Evolutionary conservation across 2,329 filamentous ascomycete genomes (phyloP).

Genomic region (Pseudogymnoascus sp.): DNA sequence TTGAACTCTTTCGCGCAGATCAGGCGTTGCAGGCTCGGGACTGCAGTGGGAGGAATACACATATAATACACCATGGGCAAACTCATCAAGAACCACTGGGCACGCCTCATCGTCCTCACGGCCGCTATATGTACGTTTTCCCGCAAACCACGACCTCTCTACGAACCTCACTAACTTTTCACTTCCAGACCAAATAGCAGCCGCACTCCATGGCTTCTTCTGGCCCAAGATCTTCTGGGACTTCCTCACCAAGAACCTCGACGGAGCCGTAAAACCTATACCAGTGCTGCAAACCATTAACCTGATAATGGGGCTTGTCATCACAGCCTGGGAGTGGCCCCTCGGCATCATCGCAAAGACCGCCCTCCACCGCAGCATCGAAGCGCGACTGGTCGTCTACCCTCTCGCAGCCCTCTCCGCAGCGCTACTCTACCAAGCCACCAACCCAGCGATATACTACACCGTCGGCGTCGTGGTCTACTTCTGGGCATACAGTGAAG

Average conservation of each 20-base stretch:
- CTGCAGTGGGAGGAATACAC: background rate
- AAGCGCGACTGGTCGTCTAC: slow-evolving; percentile 73
- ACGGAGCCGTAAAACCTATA: slow-evolving; percentile 77
- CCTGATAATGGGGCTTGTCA: slow-evolving; percentile 68
- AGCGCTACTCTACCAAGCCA: slow-evolving; percentile 80
- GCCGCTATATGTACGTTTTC: slow-evolving; percentile 51
- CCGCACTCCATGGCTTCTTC: slow-evolving; percentile 82
- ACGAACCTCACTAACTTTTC: slow-evolving; percentile 31
- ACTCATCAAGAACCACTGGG: slow-evolving; percentile 99
- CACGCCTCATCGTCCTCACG: slow-evolving; percentile 82
- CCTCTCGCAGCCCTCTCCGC: slow-evolving; percentile 70
- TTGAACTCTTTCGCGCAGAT: background rate
- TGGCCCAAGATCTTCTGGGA: slow-evolving; percentile 99
- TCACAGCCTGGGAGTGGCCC: slow-evolving; percentile 88
- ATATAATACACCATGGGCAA: slow-evolving; percentile 63
- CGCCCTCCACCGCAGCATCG: slow-evolving; percentile 76
- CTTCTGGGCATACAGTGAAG: slow-evolving; percentile 95
- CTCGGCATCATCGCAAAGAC: slow-evolving; percentile 69
- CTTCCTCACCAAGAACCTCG: slow-evolving; percentile 84
- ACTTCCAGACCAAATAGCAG: slow-evolving; percentile 65
- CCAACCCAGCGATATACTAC: slow-evolving; percentile 89
- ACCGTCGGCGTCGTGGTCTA: slow-evolving; percentile 77
- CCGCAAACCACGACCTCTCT: background rate
- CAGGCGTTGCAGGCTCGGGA: slow-evolving; percentile 1
- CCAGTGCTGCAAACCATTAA: slow-evolving; percentile 88